phyloP scores from a whole-genome alignment of 371 early-diverging fungal genomes.

The Mucor ambiguus region DNA sequence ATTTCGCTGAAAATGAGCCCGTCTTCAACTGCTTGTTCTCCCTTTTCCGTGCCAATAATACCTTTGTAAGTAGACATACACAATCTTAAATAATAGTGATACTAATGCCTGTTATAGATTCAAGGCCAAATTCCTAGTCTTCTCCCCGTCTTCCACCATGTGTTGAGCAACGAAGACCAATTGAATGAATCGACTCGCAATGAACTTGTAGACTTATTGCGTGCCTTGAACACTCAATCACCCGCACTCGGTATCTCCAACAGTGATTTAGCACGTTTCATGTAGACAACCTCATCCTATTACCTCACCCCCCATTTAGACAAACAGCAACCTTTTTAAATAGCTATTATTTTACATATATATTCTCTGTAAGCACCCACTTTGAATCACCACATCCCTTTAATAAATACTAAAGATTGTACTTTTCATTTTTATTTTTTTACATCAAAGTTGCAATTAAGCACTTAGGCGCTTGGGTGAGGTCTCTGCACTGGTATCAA shows the following conservation, averaged over 20 bases:
- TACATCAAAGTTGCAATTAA: not conserved
- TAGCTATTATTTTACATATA: not conserved
- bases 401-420: not conserved
- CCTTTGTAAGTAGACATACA: constrained; percentile 11
- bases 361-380: not conserved
- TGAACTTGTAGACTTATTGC: constrained; percentile 61
- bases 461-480: too few species aligned
- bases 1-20: constrained; percentile 80
- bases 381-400: not conserved
- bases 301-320: not conserved
- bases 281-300: constrained; percentile 18
- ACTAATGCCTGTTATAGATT: constrained; percentile 17
- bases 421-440: not conserved
- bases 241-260: constrained; percentile 24
- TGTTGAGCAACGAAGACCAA: constrained; percentile 57
- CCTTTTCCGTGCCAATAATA: constrained; percentile 59
- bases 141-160: constrained; percentile 50
- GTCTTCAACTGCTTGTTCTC: constrained; percentile 71
- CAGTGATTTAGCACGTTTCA: constrained; percentile 29
- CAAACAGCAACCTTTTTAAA: constrained; percentile 1
- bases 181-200: constrained; percentile 54
- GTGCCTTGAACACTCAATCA: constrained; percentile 50
- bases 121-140: constrained; percentile 40
- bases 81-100: too few species aligned
- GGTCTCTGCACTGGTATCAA: too few species aligned